phyloP scores from a whole-genome alignment of 139 green algal genomes.

The Bryopsis sp. region DNA sequence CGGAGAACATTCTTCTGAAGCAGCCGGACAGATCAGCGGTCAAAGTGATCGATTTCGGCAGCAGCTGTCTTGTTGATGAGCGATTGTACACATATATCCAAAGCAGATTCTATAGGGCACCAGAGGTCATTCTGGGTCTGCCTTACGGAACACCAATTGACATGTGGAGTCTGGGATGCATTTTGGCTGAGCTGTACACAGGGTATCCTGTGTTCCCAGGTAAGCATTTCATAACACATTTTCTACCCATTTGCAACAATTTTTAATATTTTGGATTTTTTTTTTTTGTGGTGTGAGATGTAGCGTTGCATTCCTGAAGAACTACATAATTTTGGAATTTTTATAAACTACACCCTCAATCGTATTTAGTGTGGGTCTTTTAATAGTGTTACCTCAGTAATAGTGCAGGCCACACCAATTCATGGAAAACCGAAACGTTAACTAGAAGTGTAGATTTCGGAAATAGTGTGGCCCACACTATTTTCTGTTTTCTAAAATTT shows the following conservation, averaged over 20 bases:
- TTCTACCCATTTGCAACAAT: neutral
- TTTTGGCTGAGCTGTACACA: constrained; percentile 66
- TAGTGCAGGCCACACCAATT: no score
- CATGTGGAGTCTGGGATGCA: constrained; percentile 80
- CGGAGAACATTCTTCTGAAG: constrained; percentile 74
- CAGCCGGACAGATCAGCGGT: constrained; percentile 49
- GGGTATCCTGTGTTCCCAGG: constrained; percentile 68
- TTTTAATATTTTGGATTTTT: constrained; percentile 9
- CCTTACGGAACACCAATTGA: constrained; percentile 62
- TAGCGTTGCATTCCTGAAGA: neutral
- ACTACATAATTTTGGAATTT: constrained; percentile 18
- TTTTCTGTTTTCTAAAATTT: no score
- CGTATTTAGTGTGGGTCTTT: no score
- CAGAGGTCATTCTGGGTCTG: constrained; percentile 38
- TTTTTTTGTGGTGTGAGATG: neutral
- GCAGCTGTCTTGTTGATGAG: constrained; percentile 60
- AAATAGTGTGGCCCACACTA: no score
- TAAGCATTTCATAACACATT: constrained; percentile 3
- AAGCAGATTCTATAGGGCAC: constrained; percentile 50
- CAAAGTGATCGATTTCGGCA: constrained; percentile 87
- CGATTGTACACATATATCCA: constrained; percentile 80
- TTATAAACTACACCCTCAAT: constrained; percentile 21
- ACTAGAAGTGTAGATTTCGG: no score
- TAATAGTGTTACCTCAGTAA: no score
- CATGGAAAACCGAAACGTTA: no score